phyloP scores from a whole-genome alignment of 2,329 filamentous ascomycete genomes.

The Oidium heveae region DNA sequence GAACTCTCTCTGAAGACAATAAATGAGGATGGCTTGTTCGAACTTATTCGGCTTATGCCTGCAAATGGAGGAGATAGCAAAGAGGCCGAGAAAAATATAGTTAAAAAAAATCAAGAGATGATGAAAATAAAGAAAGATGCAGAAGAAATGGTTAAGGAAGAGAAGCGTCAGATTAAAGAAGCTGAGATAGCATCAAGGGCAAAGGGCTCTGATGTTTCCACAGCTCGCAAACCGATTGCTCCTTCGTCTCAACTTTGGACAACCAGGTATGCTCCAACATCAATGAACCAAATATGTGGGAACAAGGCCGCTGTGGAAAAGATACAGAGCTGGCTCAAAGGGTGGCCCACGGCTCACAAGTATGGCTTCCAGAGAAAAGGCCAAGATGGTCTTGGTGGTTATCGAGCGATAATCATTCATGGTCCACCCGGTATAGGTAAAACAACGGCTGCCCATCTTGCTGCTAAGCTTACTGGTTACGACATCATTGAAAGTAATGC shows the following conservation, averaged over 20 bases:
- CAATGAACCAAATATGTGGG: slow-evolving; percentile 71
- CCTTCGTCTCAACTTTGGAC: slow-evolving; percentile 58
- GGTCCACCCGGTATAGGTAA: slow-evolving; percentile 94
- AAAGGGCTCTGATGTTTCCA: slow-evolving; percentile 16
- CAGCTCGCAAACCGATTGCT: slow-evolving; percentile 17
- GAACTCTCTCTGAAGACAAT: slow-evolving; percentile 69
- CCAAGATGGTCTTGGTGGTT: slow-evolving; percentile 57
- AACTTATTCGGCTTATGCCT: slow-evolving; percentile 56
- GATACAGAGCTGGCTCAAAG: slow-evolving; percentile 64
- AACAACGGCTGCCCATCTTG: slow-evolving; percentile 85
- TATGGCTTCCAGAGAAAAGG: slow-evolving; percentile 63
- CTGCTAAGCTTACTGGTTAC: slow-evolving; percentile 77
- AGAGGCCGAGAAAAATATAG: slow-evolving; percentile 60
- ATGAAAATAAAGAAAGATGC: slow-evolving; percentile 60
- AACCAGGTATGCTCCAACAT: slow-evolving; percentile 75
- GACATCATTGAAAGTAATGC: slow-evolving; percentile 90
- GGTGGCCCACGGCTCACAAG: slow-evolving; percentile 57
- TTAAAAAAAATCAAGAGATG: slow-evolving; percentile 67
- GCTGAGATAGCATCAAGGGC: slow-evolving; percentile 16
- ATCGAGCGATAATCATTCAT: slow-evolving; percentile 81
- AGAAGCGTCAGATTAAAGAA: slow-evolving; percentile 30
- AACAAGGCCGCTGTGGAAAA: slow-evolving; percentile 82
- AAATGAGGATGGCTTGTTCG: slow-evolving; percentile 76
- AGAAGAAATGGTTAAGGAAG: slow-evolving; percentile 64
- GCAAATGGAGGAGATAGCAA: slow-evolving; percentile 71